A percentile compares a stretch with the other conserved stretches of the same genome.
phyloP scores from a whole-genome alignment of 768 basidiomycete genomes.

The Leccinum subgranulosum region DNA sequence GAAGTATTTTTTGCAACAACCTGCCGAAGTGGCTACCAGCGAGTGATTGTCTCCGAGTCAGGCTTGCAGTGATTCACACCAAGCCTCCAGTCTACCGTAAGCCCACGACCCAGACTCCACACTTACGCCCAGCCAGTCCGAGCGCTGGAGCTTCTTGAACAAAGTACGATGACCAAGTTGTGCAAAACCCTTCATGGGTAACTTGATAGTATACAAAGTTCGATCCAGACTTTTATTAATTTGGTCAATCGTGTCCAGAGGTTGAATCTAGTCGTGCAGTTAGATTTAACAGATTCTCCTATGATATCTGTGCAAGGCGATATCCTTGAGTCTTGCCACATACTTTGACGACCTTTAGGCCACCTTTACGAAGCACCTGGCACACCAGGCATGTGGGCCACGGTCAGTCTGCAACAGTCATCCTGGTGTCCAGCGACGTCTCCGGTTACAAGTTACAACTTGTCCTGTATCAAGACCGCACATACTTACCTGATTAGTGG shows the following conservation, averaged over 20 bases:
- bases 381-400: background rate
- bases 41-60: too few relatives aligned
- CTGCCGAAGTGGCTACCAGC: background rate
- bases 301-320: background rate
- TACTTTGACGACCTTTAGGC: background rate
- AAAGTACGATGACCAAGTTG: background rate
- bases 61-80: background rate
- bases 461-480: background rate
- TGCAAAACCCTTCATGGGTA: background rate
- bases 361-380: background rate
- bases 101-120: too few relatives aligned
- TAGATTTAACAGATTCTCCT: background rate
- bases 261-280: background rate
- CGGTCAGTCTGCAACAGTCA: background rate
- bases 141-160: background rate
- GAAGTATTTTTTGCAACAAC: background rate
- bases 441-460: background rate
- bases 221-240: background rate
- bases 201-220: background rate
- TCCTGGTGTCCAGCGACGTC: background rate
- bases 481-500: background rate
- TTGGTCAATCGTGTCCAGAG: background rate
- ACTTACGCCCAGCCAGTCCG: too few relatives aligned
- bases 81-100: too few relatives aligned
- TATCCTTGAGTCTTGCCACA: conserved; percentile 1